Percentiles rank a stretch among this genome's conserved stretches.
phyloP scores from a whole-genome alignment of 768 basidiomycete genomes.

The Psilocybe subaeruginosa region DNA sequence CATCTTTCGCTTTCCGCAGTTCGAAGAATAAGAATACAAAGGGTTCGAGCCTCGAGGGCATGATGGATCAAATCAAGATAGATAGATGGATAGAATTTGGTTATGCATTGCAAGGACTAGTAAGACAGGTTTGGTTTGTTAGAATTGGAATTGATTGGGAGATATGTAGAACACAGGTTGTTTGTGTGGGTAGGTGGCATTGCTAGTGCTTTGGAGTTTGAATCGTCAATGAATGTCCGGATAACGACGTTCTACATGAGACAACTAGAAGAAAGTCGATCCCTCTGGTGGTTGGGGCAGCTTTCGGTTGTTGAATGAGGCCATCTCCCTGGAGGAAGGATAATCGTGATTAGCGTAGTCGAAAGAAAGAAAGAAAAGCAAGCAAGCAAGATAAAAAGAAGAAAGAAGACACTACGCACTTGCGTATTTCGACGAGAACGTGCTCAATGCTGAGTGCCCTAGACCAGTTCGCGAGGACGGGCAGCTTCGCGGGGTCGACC shows the following conservation, averaged over 20 bases:
- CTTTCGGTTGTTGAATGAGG: conserved; percentile 87
- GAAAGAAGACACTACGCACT: conserved; percentile 50
- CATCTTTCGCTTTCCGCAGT: not conserved
- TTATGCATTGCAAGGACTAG: conserved; percentile 3
- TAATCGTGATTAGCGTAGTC: not conserved
- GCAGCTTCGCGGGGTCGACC: conserved; percentile 75
- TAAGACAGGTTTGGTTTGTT: conserved; percentile 5
- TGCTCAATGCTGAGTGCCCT: conserved; percentile 82
- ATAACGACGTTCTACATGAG: not conserved
- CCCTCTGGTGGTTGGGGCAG: conserved; percentile 95
- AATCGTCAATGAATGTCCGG: not conserved
- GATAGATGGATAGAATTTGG: not conserved
- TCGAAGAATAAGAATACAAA: not conserved
- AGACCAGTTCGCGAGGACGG: conserved; percentile 76
- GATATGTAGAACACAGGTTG: too few species aligned
- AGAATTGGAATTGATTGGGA: not conserved
- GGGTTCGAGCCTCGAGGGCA: too few species aligned
- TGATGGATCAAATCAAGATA: not conserved
- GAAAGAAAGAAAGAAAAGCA: not conserved
- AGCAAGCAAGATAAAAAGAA: not conserved
- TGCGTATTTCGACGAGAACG: conserved; percentile 90
- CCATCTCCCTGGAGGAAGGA: conserved; percentile 80
- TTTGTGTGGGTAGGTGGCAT: not conserved
- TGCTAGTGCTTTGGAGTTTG: too few species aligned
- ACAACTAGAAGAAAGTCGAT: conserved; percentile 51